phyloP scores from a whole-genome alignment of 768 basidiomycete species.

The Mycena leptocephala region DNA sequence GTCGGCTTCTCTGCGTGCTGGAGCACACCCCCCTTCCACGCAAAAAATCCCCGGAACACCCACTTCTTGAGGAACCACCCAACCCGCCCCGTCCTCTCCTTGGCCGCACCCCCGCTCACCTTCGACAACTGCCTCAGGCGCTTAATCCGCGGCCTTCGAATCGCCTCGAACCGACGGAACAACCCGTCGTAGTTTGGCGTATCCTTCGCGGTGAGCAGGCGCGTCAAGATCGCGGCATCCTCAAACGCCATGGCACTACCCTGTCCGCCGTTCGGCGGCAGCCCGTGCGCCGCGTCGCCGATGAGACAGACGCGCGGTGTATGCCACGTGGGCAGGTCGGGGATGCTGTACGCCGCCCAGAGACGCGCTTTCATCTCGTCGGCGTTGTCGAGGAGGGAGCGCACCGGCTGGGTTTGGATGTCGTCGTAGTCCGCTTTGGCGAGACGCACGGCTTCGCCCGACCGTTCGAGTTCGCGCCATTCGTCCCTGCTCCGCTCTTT shows the following conservation, averaged over 20 bases:
- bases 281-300: background rate
- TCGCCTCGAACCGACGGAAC: background rate
- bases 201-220: background rate
- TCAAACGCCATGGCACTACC: constrained; percentile 1
- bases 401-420: too few relatives aligned
- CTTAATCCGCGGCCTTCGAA: background rate
- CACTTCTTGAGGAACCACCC: background rate
- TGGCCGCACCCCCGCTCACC: background rate
- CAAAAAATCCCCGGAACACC: background rate
- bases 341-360: too few relatives aligned
- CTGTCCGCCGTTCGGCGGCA: background rate
- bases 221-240: background rate
- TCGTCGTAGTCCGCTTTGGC: too few relatives aligned
- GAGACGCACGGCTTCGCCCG: too few relatives aligned
- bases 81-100: background rate
- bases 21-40: background rate
- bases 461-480: too few relatives aligned
- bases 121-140: background rate
- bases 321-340: background rate
- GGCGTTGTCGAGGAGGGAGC: background rate
- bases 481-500: too few relatives aligned
- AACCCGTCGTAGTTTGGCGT: background rate
- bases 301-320: background rate
- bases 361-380: too few relatives aligned
- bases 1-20: too few relatives aligned